Percentiles rank a stretch among this genome's conserved stretches.
Evolutionary conservation across 768 basidiomycete genomes (phyloP).

Genomic region (Auricularia heimuer): DNA sequence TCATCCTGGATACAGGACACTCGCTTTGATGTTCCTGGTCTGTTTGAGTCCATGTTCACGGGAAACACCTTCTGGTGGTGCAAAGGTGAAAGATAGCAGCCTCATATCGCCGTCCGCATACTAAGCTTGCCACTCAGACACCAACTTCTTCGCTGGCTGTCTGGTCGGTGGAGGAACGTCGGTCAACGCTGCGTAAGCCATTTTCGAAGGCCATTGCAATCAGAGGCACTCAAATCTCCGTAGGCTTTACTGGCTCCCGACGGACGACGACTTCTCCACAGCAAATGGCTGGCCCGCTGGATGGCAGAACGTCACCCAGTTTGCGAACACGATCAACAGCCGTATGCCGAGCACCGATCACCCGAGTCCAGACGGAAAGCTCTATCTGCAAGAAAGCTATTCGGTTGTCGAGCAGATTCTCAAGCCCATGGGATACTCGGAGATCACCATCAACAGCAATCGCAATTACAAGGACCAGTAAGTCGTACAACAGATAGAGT

Average conservation of each 20-base stretch:
- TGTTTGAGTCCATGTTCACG: slow-evolving; percentile 58
- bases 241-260: slow-evolving; percentile 44
- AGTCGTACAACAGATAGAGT: no score
- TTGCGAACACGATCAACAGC: slow-evolving; percentile 37
- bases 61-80: slow-evolving; percentile 54
- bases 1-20: slow-evolving; percentile 33
- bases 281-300: slow-evolving; percentile 42
- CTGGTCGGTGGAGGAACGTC: slow-evolving; percentile 53
- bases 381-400: slow-evolving; percentile 44
- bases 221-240: neutral
- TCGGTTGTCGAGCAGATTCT: slow-evolving; percentile 37
- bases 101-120: neutral
- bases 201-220: neutral
- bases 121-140: slow-evolving; percentile 25
- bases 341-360: slow-evolving; percentile 48
- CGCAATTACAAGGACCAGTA: slow-evolving; percentile 46
- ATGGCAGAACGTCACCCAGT: slow-evolving; percentile 44
- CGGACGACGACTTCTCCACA: slow-evolving; percentile 41
- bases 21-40: slow-evolving; percentile 55
- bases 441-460: slow-evolving; percentile 45
- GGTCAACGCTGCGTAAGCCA: slow-evolving; percentile 50
- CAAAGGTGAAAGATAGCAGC: slow-evolving; percentile 29
- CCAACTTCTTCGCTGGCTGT: slow-evolving; percentile 55
- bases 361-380: slow-evolving; percentile 50
- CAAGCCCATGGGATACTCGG: slow-evolving; percentile 37